Base-by-base conservation (phyloP, 495 filamentous ascomycete genomes). In the Penicillium subrubescens region DNA sequence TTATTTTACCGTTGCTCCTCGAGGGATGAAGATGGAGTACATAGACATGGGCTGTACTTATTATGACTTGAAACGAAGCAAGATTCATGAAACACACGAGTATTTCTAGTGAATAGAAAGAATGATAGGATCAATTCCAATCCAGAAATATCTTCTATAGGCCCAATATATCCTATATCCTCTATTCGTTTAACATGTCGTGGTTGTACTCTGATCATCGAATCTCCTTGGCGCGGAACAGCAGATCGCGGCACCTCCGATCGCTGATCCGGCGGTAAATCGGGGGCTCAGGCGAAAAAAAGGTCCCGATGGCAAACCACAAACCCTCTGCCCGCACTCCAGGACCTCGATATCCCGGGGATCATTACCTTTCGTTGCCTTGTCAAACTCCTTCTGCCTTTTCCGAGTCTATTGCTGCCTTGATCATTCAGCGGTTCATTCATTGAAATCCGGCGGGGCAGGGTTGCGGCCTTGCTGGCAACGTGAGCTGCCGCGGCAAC, bases 211-310 rank as follows among this genome's bases (percentile, higher is more conserved):
- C 7, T 19, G 8, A 44, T 19, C 7, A 8, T 44, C 41, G 25
- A 52, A 15, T 52, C 44, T 6, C 34, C 14, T 43, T 41, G 33
- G 33, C 11, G 56, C 39, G 33, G 51, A 27, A 29, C 48, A 35
- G 44, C n/a, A 50, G 33, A 33, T 61, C 14, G 57, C 48, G 41
- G 51, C 33, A 52, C 31, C 56, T 62, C 67, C 61, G 63, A 66
- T 61, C 59, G 57, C 52, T 61, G 60, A 63, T 66, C 62, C 67
- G 70, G 70, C 70, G 70, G 70, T 68, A 68, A 72, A 61, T 68
- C 70, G 65, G 64, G 56, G 3, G 19, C 33, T 62, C 64, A 53
- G 52, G 66, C 65, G 68, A 70, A 73, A 73, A 72, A 70, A 67
- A 64, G 57, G 66, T 19, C 63, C 69, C 59, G 60, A 68, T 65